phyloP scores from a whole-genome alignment of 148 eudicot species.

The Spergularia bocconei region DNA sequence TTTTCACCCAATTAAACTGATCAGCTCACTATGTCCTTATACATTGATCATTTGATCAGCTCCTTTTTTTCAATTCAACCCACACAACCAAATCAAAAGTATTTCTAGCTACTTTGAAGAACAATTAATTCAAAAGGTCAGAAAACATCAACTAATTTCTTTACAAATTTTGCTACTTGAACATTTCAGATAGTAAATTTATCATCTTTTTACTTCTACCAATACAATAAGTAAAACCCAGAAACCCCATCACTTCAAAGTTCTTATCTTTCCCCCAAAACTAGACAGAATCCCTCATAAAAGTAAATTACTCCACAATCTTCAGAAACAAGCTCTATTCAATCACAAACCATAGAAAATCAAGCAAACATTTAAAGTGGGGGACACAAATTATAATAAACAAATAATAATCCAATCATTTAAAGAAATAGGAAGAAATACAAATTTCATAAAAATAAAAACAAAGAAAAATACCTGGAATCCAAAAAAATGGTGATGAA shows the following conservation, averaged over 20 bases:
- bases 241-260: neutral
- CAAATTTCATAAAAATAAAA: neutral
- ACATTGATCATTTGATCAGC: no score
- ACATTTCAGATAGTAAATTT: neutral
- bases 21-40: no score
- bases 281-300: neutral
- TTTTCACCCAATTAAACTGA: no score
- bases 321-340: no score
- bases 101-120: neutral
- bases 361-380: neutral
- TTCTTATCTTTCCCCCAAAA: neutral
- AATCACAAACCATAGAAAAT: neutral
- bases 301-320: no score
- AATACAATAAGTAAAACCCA: neutral
- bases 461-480: neutral
- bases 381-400: no score
- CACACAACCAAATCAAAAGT: no score
- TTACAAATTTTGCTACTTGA: no score
- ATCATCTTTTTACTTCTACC: neutral
- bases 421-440: neutral
- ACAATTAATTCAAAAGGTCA: neutral
- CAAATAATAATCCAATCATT: neutral
- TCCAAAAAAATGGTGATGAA: neutral
- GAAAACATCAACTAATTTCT: neutral
- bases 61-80: no score